Conservation (phyloP, 768 basidiomycete species). For the Russula foetens region DNA sequence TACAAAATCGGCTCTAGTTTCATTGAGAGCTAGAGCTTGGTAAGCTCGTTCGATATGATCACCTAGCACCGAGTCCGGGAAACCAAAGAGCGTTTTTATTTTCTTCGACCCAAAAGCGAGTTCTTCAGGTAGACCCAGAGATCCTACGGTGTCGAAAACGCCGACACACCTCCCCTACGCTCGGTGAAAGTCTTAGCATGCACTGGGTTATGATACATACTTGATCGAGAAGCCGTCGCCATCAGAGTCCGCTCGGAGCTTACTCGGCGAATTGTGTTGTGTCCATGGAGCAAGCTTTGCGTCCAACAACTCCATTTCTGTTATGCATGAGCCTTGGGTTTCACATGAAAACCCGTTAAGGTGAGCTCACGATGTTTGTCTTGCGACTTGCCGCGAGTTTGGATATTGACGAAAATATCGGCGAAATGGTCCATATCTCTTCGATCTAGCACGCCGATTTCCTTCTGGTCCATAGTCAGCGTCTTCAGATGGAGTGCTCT, state of each 20-base stretch:
- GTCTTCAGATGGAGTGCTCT: not conserved
- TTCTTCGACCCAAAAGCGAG: conserved; percentile 38
- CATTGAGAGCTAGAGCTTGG: conserved; percentile 64
- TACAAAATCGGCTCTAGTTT: conserved; percentile 62
- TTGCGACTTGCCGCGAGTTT: conserved; percentile 48
- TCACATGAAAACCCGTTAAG: not conserved
- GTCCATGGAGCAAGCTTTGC: conserved; percentile 48
- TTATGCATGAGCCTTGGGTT: not conserved
- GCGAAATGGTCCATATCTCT: conserved; percentile 68
- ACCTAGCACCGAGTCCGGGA: conserved; percentile 50
- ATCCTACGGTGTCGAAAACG: conserved; percentile 74
- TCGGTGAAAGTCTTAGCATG: not conserved
- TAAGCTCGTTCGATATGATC: conserved; percentile 57
- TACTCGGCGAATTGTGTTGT: conserved; percentile 42
- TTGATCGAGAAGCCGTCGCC: conserved; percentile 50
- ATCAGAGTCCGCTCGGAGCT: conserved; percentile 39
- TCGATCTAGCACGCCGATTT: conserved; percentile 63
- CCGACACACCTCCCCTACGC: conserved; percentile 45
- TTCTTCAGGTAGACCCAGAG: conserved; percentile 63
- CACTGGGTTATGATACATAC: conserved; percentile 29
- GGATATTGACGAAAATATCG: conserved; percentile 51
- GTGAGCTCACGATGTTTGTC: conserved; percentile 35
- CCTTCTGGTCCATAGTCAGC: conserved; percentile 37
- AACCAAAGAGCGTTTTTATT: conserved; percentile 51
- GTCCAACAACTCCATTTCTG: conserved; percentile 35